These are phyloP conservation scores for Cucurbita argyrosperma DNA, from an alignment of 306 rosid genomes.

Conservation along the genomic window DNA sequence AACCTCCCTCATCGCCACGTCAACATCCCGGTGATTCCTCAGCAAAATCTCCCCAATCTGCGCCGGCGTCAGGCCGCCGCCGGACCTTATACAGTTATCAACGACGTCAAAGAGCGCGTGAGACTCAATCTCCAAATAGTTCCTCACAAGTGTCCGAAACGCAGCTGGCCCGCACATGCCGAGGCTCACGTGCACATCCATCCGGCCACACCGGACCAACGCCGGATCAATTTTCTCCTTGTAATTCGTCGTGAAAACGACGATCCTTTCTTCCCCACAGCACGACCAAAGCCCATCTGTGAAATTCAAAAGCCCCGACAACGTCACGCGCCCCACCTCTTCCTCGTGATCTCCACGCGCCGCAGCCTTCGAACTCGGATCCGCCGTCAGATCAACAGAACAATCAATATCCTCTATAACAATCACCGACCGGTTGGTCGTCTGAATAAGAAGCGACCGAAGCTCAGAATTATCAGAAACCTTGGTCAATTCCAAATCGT, in stretches of 20 bases:
- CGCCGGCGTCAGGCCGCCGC: conserved; percentile 77
- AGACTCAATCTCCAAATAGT: conserved; percentile 44
- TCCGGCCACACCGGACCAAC: conserved; percentile 62
- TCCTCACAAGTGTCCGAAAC: conserved; percentile 35
- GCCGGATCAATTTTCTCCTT: conserved; percentile 71
- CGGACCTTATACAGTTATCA: conserved; percentile 43
- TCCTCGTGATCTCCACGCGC: conserved; percentile 17
- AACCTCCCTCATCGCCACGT: conserved; percentile 60
- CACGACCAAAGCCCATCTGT: conserved; percentile 84
- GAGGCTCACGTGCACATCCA: conserved; percentile 79
- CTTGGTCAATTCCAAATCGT: conserved; percentile 68
- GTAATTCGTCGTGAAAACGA: conserved; percentile 66
- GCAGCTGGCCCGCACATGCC: conserved; percentile 70
- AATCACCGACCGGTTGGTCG: conserved; percentile 69
- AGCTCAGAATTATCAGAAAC: conserved; percentile 76
- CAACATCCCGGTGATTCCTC: conserved; percentile 41
- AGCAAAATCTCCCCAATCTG: conserved; percentile 65
- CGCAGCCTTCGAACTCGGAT: conserved; percentile 21
- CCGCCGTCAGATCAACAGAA: conserved; percentile 62
- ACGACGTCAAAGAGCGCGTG: conserved; percentile 43
- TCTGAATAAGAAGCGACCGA: conserved; percentile 57
- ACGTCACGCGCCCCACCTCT: conserved; percentile 50
- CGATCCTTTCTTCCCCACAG: conserved; percentile 72
- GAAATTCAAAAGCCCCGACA: conserved; percentile 72
- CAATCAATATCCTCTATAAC: conserved; percentile 85